Conservation (phyloP, 2,329 filamentous ascomycete genomes). For the Penicillium sp. region DNA sequence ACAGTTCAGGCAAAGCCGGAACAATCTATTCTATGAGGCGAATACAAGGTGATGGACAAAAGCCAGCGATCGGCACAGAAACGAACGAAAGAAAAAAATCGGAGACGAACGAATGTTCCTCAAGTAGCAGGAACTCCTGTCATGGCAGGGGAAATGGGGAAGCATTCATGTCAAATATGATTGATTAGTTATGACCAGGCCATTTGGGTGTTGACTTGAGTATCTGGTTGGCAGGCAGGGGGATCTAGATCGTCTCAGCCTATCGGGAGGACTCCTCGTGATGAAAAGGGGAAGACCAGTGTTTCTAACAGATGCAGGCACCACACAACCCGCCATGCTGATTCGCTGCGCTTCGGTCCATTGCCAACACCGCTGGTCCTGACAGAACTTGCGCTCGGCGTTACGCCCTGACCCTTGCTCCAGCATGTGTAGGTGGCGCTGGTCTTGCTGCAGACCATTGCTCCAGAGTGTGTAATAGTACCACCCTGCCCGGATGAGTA, state of each 20-base stretch:
- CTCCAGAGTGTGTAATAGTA: background rate
- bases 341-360: constrained; percentile 15
- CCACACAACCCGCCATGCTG: constrained; percentile 4
- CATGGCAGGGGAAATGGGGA: constrained; percentile 11
- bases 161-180: constrained; percentile 5
- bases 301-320: constrained; percentile 22
- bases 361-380: constrained; percentile 14
- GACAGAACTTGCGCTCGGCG: constrained; percentile 23
- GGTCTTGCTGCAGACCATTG: background rate
- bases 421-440: background rate
- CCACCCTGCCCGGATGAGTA: background rate
- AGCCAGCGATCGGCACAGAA: constrained; percentile 14
- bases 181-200: background rate
- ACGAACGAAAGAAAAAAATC: constrained; percentile 2
- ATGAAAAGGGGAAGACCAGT: constrained; percentile 16
- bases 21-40: constrained; percentile 9
- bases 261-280: constrained; percentile 19
- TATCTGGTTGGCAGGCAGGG: background rate
- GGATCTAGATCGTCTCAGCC: constrained; percentile 5
- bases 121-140: constrained; percentile 10
- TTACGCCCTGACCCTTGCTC: constrained; percentile 18
- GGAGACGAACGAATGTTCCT: constrained; percentile 15
- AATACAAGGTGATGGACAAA: constrained; percentile 9
- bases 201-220: background rate
- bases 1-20: constrained; percentile 3